Base-by-base conservation (phyloP, 164 flowering plant genomes). In the Protea cynaroides region DNA sequence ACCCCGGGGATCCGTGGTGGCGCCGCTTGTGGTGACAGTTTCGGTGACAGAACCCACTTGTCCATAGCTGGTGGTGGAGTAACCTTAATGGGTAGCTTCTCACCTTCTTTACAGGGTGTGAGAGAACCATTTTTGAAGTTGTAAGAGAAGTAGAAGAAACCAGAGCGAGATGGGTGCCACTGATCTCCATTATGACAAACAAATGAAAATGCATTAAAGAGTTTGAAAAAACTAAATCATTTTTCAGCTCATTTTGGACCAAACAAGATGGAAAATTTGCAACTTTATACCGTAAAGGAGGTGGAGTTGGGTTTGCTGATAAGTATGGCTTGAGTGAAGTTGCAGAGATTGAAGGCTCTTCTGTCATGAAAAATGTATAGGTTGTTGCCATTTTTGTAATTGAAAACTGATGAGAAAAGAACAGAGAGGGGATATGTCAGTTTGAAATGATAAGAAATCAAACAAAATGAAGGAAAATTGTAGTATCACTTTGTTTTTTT, bases 161-260 rank as follows among this genome's bases (percentile, higher is more conserved):
- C 97, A 14, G 77, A 75, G 23, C 90, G 73, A 36, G 93, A 83
- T 37, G 94, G 86, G 71, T 83, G 72, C 98, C 98, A 90, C 97
- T 93, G 43, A 58, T 12, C 53, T 7, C 9, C 57, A 15, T 38
- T 58, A 62, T 17, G 54, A 47, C 21, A 7, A 12, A 43, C 46
- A 44, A 36, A 71, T 43, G 57, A 22, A 4, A 36, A n/a, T 44
- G 25, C 13, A n/a, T 10, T 40, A 3, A 40, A 0, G 8, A 0
- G 1, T 12, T 4, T 40, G 46, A 40, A 18, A 15, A 49, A 49
- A 49, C 3, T 13, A 49, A 18, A 18, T 29, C 34, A 29, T 29
- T 13, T 44, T 29, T 47, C n/a, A 13, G 51, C 43, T 21, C 14
- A 58, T 47, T 49, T 49, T 49, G 17, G 52, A 49, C 7, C 19